These are phyloP conservation scores for Bruguiera parviflora DNA, from an alignment of 345 rosid species.

Conservation along the genomic window DNA sequence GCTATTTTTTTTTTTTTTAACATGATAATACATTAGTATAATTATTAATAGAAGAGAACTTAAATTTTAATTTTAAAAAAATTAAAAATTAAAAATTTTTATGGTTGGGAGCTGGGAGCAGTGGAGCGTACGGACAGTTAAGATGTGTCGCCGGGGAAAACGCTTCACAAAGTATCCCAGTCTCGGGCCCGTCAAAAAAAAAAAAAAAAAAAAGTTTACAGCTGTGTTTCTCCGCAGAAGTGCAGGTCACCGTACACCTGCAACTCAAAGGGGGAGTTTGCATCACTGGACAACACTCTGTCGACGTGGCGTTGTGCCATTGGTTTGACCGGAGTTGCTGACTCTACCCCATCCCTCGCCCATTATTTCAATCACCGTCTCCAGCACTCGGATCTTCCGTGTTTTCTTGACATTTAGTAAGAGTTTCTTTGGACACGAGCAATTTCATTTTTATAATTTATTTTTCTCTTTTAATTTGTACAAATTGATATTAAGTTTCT, in stretches of 20 bases:
- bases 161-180: conserved; percentile 12
- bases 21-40: too few relatives aligned
- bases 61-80: too few relatives aligned
- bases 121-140: conserved; percentile 17
- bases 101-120: background rate
- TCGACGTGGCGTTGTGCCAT: conserved; percentile 1
- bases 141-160: conserved; percentile 25
- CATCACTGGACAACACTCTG: background rate
- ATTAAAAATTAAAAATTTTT: too few relatives aligned
- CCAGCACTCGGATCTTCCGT: too few relatives aligned
- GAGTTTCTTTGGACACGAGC: background rate
- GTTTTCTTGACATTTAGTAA: background rate
- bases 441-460: background rate
- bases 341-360: background rate
- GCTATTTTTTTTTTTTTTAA: too few relatives aligned
- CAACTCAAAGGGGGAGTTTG: background rate
- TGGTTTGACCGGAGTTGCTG: conserved; percentile 10
- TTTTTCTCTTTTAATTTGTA: background rate
- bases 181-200: too few relatives aligned
- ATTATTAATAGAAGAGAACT: too few relatives aligned
- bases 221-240: conserved; percentile 13
- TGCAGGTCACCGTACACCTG: conserved; percentile 27
- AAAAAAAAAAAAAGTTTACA: background rate
- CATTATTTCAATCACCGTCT: background rate
- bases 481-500: too few relatives aligned